A percentile compares a stretch with the other conserved stretches of the same genome.
These are phyloP conservation scores for Ogataea paradorogensis DNA, from an alignment of 805 yeast genomes.

Conservation along the genomic window DNA sequence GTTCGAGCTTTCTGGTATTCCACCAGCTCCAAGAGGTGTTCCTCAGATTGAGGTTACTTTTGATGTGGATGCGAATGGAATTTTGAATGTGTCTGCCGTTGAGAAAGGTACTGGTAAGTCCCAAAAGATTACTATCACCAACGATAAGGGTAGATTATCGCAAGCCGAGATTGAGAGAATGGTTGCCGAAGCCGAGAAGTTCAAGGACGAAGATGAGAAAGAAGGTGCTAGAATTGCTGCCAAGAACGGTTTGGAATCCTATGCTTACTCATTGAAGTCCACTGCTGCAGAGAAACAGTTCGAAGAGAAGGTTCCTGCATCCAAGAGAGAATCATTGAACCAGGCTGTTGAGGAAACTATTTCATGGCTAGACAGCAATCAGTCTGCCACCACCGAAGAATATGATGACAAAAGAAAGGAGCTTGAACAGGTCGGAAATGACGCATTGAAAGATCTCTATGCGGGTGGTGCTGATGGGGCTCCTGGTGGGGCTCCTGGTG, in stretches of 20 bases:
- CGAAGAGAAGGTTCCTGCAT: conserved; percentile 38
- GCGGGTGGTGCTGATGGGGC: conserved; percentile 85
- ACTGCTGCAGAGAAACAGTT: conserved; percentile 39
- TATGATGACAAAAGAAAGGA: conserved; percentile 93
- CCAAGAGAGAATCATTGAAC: conserved; percentile 55
- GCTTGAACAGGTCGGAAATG: conserved; percentile 91
- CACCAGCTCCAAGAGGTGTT: conserved; percentile 73
- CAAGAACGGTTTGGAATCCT: conserved; percentile 56
- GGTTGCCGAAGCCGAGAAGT: conserved; percentile 64
- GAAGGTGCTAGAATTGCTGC: conserved; percentile 56
- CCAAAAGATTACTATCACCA: conserved; percentile 48
- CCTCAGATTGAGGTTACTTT: conserved; percentile 78
- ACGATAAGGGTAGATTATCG: conserved; percentile 53
- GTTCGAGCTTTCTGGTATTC: conserved; percentile 68
- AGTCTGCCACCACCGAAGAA: conserved; percentile 91
- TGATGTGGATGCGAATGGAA: conserved; percentile 81
- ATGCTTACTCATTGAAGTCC: conserved; percentile 53
- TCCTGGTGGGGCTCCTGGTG: conserved; percentile 64
- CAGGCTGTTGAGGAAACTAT: conserved; percentile 76
- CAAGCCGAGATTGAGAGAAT: conserved; percentile 62
- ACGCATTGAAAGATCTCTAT: conserved; percentile 95
- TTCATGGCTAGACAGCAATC: conserved; percentile 90
- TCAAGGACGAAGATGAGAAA: conserved; percentile 59
- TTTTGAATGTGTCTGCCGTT: conserved; percentile 55
- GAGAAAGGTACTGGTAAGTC: conserved; percentile 54